Conservation (phyloP, 306 rosid species). For the Geum urbanum region DNA sequence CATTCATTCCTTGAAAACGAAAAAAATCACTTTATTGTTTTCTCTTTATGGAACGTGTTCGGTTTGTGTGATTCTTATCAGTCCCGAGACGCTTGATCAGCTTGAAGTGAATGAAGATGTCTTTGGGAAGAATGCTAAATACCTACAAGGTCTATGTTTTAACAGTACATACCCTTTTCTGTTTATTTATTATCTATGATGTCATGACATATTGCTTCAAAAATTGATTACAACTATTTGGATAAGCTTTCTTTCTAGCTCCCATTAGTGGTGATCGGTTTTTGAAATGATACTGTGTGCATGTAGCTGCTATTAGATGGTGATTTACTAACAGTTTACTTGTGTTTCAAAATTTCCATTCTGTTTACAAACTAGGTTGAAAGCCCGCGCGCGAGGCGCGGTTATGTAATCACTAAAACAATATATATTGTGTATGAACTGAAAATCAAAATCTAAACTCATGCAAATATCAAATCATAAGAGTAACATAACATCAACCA, state of each 20-base stretch:
- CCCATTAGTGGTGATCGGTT: not conserved
- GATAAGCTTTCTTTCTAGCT: not conserved
- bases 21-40: not conserved
- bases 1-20: not conserved
- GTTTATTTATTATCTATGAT: not conserved
- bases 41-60: slow-evolving; percentile 3
- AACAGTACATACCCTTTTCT: slow-evolving; percentile 19
- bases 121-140: slow-evolving; percentile 61
- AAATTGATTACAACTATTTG: not conserved
- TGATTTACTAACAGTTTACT: not conserved
- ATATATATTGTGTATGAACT: too few relatives aligned
- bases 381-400: too few relatives aligned
- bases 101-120: slow-evolving; percentile 71
- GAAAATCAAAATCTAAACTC: too few relatives aligned
- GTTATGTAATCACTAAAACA: too few relatives aligned
- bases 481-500: too few relatives aligned
- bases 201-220: not conserved
- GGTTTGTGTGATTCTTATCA: slow-evolving; percentile 36
- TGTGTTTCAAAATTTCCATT: not conserved
- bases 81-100: slow-evolving; percentile 73
- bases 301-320: not conserved
- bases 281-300: not conserved
- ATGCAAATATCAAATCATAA: too few relatives aligned
- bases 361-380: too few relatives aligned
- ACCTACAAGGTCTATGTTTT: slow-evolving; percentile 51